These are phyloP conservation scores for Aspergillus pseudonomiae DNA, from an alignment of 2,329 filamentous ascomycete species.

Conservation along the genomic window DNA sequence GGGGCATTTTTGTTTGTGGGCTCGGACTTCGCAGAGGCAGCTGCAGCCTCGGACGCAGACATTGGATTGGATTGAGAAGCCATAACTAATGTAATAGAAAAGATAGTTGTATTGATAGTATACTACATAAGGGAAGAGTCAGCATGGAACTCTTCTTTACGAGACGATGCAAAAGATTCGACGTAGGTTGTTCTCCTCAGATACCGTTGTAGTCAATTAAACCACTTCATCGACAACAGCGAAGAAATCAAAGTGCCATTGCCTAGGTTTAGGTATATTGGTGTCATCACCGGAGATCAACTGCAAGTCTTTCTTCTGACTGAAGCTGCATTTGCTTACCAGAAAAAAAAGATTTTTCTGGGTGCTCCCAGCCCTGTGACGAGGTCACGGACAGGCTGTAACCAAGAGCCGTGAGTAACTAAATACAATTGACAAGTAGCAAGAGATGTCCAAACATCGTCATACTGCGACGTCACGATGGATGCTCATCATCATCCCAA, in stretches of 20 bases:
- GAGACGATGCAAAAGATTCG: constrained; percentile 13
- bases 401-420: constrained; percentile 10
- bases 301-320: constrained; percentile 19
- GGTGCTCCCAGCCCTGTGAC: constrained; percentile 12
- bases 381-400: constrained; percentile 10
- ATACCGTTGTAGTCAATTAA: constrained; percentile 95
- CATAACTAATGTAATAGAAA: constrained; percentile 20
- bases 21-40: constrained; percentile 18
- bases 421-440: constrained; percentile 17
- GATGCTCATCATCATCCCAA: constrained; percentile 21
- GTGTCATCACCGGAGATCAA: constrained; percentile 50
- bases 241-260: constrained; percentile 55
- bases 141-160: constrained; percentile 26
- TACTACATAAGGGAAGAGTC: constrained; percentile 28
- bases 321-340: constrained; percentile 24
- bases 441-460: constrained; percentile 15
- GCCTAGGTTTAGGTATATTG: constrained; percentile 46
- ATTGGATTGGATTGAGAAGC: constrained; percentile 28
- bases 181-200: constrained; percentile 62
- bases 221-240: constrained; percentile 53
- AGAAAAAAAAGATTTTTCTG: constrained; percentile 23
- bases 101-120: constrained; percentile 22
- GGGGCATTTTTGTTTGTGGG: constrained; percentile 21
- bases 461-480: constrained; percentile 16
- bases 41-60: constrained; percentile 18